Evolutionary conservation across 257 asterid genomes (phyloP), one percentile per base, ranked within the genome.

Genomic region (Solanum bulbocastanum): DNA sequence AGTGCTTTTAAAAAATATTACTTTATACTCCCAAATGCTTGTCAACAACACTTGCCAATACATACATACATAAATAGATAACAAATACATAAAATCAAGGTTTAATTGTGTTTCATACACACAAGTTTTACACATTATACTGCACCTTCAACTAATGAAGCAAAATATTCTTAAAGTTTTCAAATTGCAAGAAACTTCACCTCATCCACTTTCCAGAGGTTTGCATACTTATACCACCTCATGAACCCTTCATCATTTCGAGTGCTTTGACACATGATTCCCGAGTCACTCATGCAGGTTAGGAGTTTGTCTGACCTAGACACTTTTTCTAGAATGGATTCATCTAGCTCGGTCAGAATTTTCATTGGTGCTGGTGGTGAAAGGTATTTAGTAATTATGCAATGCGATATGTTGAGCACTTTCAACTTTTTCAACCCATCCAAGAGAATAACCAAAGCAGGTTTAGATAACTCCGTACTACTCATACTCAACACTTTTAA

Each of bases 221-320:
- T 94, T 89, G 93, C 98, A 71, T 94, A 96, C 91, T 88, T 95
- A 90, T 95, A 92, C 98, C 98, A 96, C 93, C 98, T 92, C 36
- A 96, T 89, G 86, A 93, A 87, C 83, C 98, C 98, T 66, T 94
- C 96, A 22, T 96, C 98, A 6, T 81, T 72, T 93, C 89, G 93
- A 1, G 96, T 90, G 12, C 95, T 92, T 68, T 94, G 91, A 85
- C 98, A 96, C 94, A 91, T 93, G 33, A 88, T 76, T 91, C 98
- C 94, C 3, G 93, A 83, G 20, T 90, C 91, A 6, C 87, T 83
- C 95, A 92, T 92, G 92, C 98, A 96, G 4, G 94, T 94, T 5
- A 92, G 1, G 18, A 96, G 93, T 60, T 78, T 89, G 87, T 88
- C 89, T 87, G 94, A 87, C 91, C 92, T 88, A 2, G 92, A 88